These are phyloP conservation scores for Triangularia verruculosa DNA, from an alignment of 2,329 filamentous ascomycete genomes.

Conservation along the genomic window DNA sequence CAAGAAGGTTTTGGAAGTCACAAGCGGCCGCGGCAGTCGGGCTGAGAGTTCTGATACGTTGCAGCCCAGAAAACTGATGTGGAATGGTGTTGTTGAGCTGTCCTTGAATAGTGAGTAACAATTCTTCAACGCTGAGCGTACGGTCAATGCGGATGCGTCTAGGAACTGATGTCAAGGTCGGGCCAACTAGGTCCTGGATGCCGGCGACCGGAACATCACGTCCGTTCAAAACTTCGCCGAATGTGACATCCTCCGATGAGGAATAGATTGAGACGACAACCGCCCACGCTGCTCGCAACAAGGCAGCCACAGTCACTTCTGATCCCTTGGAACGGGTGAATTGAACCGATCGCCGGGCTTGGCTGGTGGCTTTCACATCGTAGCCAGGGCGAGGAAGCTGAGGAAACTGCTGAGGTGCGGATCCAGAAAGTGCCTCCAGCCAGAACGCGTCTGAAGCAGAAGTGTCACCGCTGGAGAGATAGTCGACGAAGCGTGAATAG, in stretches of 20 bases:
- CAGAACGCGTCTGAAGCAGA: constrained; percentile 23
- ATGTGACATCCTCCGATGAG: constrained; percentile 22
- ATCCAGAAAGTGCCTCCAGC: constrained; percentile 16
- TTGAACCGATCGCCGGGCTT: constrained; percentile 3
- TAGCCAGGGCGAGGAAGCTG: constrained; percentile 21
- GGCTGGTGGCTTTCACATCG: constrained; percentile 22
- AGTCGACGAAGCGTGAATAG: constrained; percentile 25
- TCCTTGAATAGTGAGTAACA: constrained; percentile 17
- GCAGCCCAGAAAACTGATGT: constrained; percentile 25
- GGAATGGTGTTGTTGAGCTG: constrained; percentile 21
- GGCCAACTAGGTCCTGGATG: constrained; percentile 25
- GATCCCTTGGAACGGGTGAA: constrained; percentile 15
- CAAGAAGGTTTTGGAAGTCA: constrained; percentile 26
- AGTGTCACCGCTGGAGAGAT: constrained; percentile 16
- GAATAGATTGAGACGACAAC: constrained; percentile 23
- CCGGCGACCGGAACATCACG: constrained; percentile 23
- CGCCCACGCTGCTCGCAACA: constrained; percentile 25
- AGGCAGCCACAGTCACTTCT: constrained; percentile 16
- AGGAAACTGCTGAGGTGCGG: constrained; percentile 22
- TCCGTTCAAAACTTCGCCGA: constrained; percentile 27
- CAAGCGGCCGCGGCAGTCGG: constrained; percentile 15
- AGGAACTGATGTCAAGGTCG: constrained; percentile 25
- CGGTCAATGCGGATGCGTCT: constrained; percentile 19
- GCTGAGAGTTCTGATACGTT: constrained; percentile 21
- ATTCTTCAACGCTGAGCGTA: constrained; percentile 5